Base-by-base conservation (phyloP, 169 alveolate genomes). In the Cryptosporidium bovis region DNA sequence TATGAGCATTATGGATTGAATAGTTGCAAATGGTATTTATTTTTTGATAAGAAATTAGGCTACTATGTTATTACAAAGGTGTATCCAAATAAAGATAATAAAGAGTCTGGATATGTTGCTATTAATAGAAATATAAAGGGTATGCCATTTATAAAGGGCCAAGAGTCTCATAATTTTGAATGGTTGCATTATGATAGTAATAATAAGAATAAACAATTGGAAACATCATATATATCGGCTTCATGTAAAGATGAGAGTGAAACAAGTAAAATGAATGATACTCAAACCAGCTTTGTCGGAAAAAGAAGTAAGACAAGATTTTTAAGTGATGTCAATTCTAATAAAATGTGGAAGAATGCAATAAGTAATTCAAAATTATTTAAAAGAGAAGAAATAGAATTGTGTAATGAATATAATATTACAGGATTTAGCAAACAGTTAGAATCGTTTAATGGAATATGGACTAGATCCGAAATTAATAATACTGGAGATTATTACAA, bases 141-240 rank as follows among this genome's bases (percentile, higher is more conserved):
- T 3, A 77, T 51, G 15, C 87, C 71, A 16, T 55, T 77, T 16
- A 18, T 60, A 29, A 77, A 77, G 51, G 87, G 87, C 58, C 87
- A 77, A 40, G 87, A 77, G 27, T 56, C 77, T 34, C 87, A 77
- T 20, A 27, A 60, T n/a, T 12, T 27, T 5, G 65, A 77, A 29
- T 77, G 87, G 87, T 7, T 77, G n/a, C 66, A 69, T 34, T 69
- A 69, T 29, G 56, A 51, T 4, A 40, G 15, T 1, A 48, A 34
- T 7, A 40, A 7, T 24, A 62, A 20, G 44, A 18, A 2, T 36
- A 77, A 18, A 31, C 64, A 12, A 46, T 60, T 77, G 29, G 13
- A 27, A 27, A 31, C 31, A 7, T 55, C 71, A 18, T 50, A 56
- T 60, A 62, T 77, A 24, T 48, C 27, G 4, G 29, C 64, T 2